Conservation (phyloP, 106 monocot species). For the Amphibolis antarctica region DNA sequence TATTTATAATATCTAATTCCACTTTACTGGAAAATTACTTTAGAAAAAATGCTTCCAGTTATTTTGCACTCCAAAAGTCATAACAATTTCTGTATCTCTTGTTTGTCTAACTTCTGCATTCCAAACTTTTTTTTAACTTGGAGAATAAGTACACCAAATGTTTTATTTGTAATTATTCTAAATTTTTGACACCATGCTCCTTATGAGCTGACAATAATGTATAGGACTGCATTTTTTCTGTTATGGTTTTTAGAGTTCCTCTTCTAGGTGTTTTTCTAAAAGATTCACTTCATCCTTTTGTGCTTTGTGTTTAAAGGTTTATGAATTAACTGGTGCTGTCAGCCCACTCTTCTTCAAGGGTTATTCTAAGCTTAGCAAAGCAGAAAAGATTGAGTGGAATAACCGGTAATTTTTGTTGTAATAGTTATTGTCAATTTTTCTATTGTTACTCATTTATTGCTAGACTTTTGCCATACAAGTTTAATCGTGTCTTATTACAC, state of each 20-base stretch:
- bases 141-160: no score
- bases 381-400: conserved; percentile 71
- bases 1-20: no score
- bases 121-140: no score
- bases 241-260: not conserved
- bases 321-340: conserved; percentile 38
- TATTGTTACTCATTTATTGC: not conserved
- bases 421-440: not conserved
- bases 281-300: not conserved
- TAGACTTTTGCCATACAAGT: not conserved
- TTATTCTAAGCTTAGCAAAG: conserved; percentile 33
- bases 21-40: no score
- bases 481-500: not conserved
- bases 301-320: conserved; percentile 30
- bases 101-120: no score
- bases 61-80: no score
- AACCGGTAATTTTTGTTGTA: conserved; percentile 32
- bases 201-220: no score
- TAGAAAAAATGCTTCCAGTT: no score
- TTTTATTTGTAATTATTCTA: no score
- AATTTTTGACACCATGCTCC: no score
- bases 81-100: no score
- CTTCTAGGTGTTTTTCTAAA: not conserved
- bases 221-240: not conserved
- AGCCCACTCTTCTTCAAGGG: conserved; percentile 41